A percentile compares a stretch with the other conserved stretches of the same genome.
Conservation (phyloP, 163 green algal genomes). For the Chlamydomonas reinhardtii region DNA sequence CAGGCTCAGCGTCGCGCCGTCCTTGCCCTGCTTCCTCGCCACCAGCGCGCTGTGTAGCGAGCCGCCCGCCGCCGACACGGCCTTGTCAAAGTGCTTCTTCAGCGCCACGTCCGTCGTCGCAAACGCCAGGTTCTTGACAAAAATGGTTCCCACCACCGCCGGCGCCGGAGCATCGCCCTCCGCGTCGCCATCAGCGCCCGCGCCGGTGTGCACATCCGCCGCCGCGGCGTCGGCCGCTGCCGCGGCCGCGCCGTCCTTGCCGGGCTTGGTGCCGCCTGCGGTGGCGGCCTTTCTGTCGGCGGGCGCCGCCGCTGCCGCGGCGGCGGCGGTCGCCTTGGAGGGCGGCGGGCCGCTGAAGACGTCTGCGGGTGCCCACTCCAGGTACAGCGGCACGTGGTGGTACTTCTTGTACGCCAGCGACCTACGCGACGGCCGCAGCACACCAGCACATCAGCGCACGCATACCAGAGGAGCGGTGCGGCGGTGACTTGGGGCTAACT, state of each 20-base stretch:
- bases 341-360: conserved; percentile 74
- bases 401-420: conserved; percentile 96
- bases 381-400: conserved; percentile 94
- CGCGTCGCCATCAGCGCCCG: conserved; percentile 53
- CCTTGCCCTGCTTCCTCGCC: conserved; percentile 58
- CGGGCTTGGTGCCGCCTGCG: background rate
- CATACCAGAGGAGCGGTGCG: no score
- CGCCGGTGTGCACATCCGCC: background rate
- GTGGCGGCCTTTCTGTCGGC: background rate
- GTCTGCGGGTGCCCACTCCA: conserved; percentile 95
- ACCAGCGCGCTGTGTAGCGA: conserved; percentile 67
- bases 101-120: conserved; percentile 79
- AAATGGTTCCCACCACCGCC: conserved; percentile 75
- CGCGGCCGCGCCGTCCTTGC: background rate
- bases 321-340: conserved; percentile 2
- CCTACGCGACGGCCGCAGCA: background rate
- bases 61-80: conserved; percentile 56
- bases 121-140: conserved; percentile 97
- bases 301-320: conserved; percentile 45
- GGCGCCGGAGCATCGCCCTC: conserved; percentile 52
- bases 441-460: no score
- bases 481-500: no score
- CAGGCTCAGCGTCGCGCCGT: conserved; percentile 75
- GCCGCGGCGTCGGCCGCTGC: background rate
- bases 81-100: conserved; percentile 82